Evolutionary conservation across 2,329 filamentous ascomycete genomes (phyloP), one percentile per base, ranked within the genome.

Genomic region (Pseudogymnoascus pannorum): DNA sequence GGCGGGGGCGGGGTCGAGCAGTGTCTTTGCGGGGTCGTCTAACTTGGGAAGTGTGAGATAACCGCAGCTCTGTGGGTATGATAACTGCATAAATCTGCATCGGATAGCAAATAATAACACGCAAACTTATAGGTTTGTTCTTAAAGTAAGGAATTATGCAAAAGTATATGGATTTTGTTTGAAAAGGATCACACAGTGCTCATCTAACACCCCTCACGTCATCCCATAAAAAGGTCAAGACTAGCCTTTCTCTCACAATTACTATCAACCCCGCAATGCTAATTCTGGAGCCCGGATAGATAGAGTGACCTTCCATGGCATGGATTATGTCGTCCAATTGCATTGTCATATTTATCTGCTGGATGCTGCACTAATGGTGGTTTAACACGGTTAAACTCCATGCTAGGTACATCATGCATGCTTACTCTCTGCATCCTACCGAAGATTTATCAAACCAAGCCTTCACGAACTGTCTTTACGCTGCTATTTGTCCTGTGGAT

Each of bases 361-460:
- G 9, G n/a, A 12, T 11, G 9, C 14, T 31, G 26, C 26, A 54
- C 48, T 54, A 29, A 11, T 31, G n/a, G 24, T 18, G n/a, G 48
- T 31, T 16, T 54, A 54, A 31, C n/a, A 54, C 48, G 48, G 48
- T 54, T 54, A 31, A 54, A 54, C 48, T 31, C 26, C 9, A 48
- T 48, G 42, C 22, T 48, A 48, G 22, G 5, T 7, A 5, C 12
- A 29, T 12, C 48, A 54, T 54, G 48, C 48, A 54, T 18, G 48
- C 48, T 54, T 54, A 54, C 48, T 54, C 12, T 54, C 24, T 29
- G 48, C 24, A 31, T 7, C n/a, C 9, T 12, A 3, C 5, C 6
- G n/a, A 9, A 26, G 26, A 3, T 11, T 51, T 51, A 51, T 48
- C 4, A 7, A 16, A 5, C 24, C 26, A 12, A 54, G 24, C 4